These are phyloP conservation scores for Herpetomonas tarakana DNA, from an alignment of 208 protist genomes.

Conservation along the genomic window DNA sequence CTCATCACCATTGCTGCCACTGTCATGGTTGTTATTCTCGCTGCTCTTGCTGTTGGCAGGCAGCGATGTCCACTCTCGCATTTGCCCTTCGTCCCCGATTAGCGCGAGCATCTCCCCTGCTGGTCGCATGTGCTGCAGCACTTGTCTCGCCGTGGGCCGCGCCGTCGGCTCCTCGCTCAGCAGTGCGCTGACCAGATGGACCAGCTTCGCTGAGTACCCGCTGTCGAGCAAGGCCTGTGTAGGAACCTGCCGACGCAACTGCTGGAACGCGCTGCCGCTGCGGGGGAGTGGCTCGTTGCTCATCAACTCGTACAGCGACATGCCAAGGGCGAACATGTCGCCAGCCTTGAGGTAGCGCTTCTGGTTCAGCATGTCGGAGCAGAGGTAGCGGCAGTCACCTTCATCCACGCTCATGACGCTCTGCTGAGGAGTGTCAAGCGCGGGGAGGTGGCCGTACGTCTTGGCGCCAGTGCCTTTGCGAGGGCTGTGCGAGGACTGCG, in stretches of 20 bases:
- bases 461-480: background rate
- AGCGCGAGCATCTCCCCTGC: constrained; percentile 26
- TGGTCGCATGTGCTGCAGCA: constrained; percentile 60
- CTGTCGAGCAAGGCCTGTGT: constrained; percentile 29
- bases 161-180: constrained; percentile 49
- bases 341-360: constrained; percentile 77
- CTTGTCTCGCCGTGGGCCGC: constrained; percentile 66
- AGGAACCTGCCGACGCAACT: constrained; percentile 56
- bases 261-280: constrained; percentile 66
- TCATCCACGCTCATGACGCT: constrained; percentile 85
- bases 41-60: background rate
- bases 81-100: constrained; percentile 12
- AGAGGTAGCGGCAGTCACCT: constrained; percentile 90
- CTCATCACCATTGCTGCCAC: background rate
- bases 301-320: constrained; percentile 90
- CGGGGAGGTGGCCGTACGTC: background rate
- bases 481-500: background rate
- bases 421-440: constrained; percentile 29
- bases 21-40: background rate
- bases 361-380: constrained; percentile 90
- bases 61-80: constrained; percentile 21
- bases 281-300: constrained; percentile 67
- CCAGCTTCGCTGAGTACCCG: constrained; percentile 58
- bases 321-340: constrained; percentile 91
- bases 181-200: constrained; percentile 46